Evolutionary conservation across 768 basidiomycete genomes (phyloP), one percentile per base, ranked within the genome.

Genomic region (Suillus luteus): DNA sequence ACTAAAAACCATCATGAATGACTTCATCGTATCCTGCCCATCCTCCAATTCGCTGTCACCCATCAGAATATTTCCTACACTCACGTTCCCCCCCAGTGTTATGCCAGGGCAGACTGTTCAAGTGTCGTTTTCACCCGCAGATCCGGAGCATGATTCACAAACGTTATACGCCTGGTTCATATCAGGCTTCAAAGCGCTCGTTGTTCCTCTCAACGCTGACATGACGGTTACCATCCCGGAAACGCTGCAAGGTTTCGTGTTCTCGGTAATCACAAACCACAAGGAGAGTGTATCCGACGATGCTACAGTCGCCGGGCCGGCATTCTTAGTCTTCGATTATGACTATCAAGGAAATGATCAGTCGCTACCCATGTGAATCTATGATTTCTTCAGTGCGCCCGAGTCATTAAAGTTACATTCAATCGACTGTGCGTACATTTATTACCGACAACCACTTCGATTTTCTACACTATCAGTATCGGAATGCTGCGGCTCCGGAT

Each of bases 271-370:
- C 52, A 81, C 77, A 60, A 78, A 68, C 66, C 75, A 74, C 67
- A 76, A 75, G 65, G 64, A 75, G 22, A 71, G 72, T 17, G 75
- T 81, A 27, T 71, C 71, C 37, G 84, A 86, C 62, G 77, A 78
- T 37, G 83, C 75, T 63, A 84, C 81, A 33, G 72, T 90, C 43
- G 87, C 86, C 43, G 88, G 88, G 2, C 85, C 85, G 10, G 76
- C 81, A 19, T 77, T 87, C 67, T 67, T 83, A 35, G 69, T 69
- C 48, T 81, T 84, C 69, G 70, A 71, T 35, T 82, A 73, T 59
- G 73, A 76, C 24, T 41, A 58, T 11, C 41, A 41, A 41, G 38
- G 38, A 58, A 58, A 58, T 40, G 22, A 22, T 7, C 57, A 58
- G 40, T 41, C 40, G 17, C 40, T 58, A 43, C 57, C 40, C 10